phyloP scores from a whole-genome alignment of 2,329 filamentous ascomycete species.

The Exophiala oligosperma region DNA sequence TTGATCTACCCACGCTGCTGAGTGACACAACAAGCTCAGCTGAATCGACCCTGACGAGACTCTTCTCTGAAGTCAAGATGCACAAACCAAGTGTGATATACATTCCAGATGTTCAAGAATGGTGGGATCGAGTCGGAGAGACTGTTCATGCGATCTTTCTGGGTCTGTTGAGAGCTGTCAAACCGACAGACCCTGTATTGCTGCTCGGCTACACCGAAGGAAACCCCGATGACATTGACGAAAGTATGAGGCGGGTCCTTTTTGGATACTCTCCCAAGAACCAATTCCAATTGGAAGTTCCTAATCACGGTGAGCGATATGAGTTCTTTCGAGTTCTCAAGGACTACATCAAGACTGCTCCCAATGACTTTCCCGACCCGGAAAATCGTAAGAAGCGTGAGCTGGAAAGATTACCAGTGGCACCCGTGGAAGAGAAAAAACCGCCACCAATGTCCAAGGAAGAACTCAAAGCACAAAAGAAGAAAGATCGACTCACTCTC shows the following conservation, averaged over 20 bases:
- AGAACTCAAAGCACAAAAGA: slow-evolving; percentile 76
- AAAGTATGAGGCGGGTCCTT: slow-evolving; percentile 69
- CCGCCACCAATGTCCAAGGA: slow-evolving; percentile 68
- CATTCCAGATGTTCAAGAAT: slow-evolving; percentile 84
- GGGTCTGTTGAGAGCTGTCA: slow-evolving; percentile 75
- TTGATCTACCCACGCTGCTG: slow-evolving; percentile 84
- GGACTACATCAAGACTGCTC: slow-evolving; percentile 74
- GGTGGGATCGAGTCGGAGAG: slow-evolving; percentile 71
- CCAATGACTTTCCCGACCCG: slow-evolving; percentile 83
- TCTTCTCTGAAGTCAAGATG: slow-evolving; percentile 88
- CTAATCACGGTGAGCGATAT: slow-evolving; percentile 62
- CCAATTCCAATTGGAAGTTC: slow-evolving; percentile 67
- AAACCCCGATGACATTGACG: slow-evolving; percentile 66
- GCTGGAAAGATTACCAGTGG: slow-evolving; percentile 73
- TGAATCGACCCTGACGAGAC: slow-evolving; percentile 84
- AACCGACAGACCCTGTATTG: slow-evolving; percentile 87
- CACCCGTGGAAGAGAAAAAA: slow-evolving; percentile 67
- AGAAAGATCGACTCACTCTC: slow-evolving; percentile 77
- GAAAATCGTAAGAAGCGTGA: slow-evolving; percentile 82
- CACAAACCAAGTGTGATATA: slow-evolving; percentile 97
- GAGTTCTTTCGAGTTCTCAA: slow-evolving; percentile 79
- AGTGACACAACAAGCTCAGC: slow-evolving; percentile 77
- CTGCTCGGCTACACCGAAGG: slow-evolving; percentile 82
- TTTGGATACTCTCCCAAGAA: slow-evolving; percentile 87
- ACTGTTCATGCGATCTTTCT: slow-evolving; percentile 75